Evolutionary conservation across 257 asterid genomes (phyloP), one percentile per base, ranked within the genome.

Genomic region (Perilla frutescens): DNA sequence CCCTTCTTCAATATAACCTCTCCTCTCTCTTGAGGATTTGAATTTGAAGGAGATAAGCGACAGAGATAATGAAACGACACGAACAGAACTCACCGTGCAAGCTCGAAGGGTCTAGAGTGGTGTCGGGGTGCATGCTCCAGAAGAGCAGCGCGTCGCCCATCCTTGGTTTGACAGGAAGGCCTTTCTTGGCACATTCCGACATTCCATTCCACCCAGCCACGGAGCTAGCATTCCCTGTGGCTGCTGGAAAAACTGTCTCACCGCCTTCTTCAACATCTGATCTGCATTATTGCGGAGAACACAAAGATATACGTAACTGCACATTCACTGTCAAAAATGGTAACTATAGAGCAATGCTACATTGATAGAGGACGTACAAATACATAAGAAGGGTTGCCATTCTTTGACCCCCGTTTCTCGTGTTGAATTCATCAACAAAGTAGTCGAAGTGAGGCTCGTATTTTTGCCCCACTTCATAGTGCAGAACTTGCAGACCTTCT

Each of bases 191-290:
- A 72, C 96, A 88, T 64, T 82, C 91, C 29, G 96, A 86, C 86
- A 70, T 65, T 53, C 83, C 90, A 71, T 76, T 81, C 89, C 92
- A 84, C 58, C 86, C 86, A 4, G 86, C 86, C 58, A 7, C 7
- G 8, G 77, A 62, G 70, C 86, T 85, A 40, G 72, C 84, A 75
- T 84, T 86, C 34, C 87, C 88, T 40, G 32, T 76, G 3, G 92
- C 85, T 10, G 70, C 77, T 39, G 96, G 96, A 20, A 90, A 88
- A 70, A 90, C 81, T 7, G 96, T 90, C 78, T 90, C 95, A 8
- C 96, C 96, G 26, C 95, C 96, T 85, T 88, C 92, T 87, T 90
- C 96, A 64, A 90, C 95, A 70, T 85, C 95, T 60, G 95, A 88
- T 73, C 95, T 90, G 87, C 83, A 81, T 69, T n/a, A 58, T 20